Conservation (phyloP, 345 rosid genomes). For the Hibiscus tridactylites region DNA sequence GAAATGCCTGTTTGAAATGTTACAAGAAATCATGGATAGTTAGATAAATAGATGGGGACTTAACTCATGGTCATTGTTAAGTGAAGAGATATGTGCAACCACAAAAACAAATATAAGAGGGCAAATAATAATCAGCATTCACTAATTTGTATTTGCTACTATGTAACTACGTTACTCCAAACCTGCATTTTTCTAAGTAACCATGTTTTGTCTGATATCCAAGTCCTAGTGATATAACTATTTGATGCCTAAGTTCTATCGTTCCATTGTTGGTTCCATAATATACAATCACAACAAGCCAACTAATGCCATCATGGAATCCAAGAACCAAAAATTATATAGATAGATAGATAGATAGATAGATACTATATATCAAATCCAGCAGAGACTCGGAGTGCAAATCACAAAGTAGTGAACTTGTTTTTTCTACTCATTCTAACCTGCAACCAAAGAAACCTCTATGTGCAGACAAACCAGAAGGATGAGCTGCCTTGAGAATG, state of each 20-base stretch:
- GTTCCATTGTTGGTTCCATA: not conserved
- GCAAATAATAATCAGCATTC: not conserved
- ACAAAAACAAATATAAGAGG: not conserved
- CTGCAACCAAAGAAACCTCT: conserved; percentile 97
- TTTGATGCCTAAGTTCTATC: not conserved
- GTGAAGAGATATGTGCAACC: not conserved
- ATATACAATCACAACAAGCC: not conserved
- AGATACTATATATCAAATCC: not conserved
- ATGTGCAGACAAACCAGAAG: conserved; percentile 96
- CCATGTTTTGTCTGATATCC: not conserved
- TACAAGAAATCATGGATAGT: not conserved
- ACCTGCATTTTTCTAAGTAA: not conserved
- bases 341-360: too few species aligned
- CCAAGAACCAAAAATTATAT: not conserved
- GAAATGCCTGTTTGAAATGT: conserved; percentile 61
- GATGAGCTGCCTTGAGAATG: conserved; percentile 95
- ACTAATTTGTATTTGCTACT: not conserved
- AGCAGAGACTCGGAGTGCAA: not conserved
- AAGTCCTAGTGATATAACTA: not conserved
- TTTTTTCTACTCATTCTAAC: conserved; percentile 28
- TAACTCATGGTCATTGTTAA: not conserved
- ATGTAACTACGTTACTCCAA: not conserved
- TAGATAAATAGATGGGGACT: not conserved
- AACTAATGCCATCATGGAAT: not conserved
- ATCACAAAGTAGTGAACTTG: not conserved